These are phyloP conservation scores for Thalassiosira sp. DNA, from an alignment of 352 stramenopile species.

Conservation along the genomic window DNA sequence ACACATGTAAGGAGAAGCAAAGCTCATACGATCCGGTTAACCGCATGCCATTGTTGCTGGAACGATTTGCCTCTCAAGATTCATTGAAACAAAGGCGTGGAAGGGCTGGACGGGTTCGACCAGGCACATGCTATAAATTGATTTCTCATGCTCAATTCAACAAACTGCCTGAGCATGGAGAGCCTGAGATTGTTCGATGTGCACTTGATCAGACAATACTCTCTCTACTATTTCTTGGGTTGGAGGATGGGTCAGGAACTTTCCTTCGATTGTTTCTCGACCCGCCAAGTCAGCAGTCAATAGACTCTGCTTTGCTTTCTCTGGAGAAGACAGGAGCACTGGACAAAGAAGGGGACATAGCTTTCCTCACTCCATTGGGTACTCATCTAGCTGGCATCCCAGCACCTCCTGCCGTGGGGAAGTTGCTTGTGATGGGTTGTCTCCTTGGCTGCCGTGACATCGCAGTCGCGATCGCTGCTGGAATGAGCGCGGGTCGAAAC, in stretches of 20 bases:
- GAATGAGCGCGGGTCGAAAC: constrained; percentile 65
- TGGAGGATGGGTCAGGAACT: constrained; percentile 65
- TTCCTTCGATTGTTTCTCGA: constrained; percentile 73
- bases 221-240: constrained; percentile 75
- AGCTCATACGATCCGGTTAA: constrained; percentile 85
- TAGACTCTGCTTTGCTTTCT: constrained; percentile 62
- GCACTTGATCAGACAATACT: constrained; percentile 81
- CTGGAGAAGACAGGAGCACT: constrained; percentile 68
- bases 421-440: constrained; percentile 83
- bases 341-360: constrained; percentile 15
- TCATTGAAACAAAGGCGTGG: constrained; percentile 75
- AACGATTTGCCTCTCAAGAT: constrained; percentile 76
- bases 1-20: constrained; percentile 88
- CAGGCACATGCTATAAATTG: constrained; percentile 79
- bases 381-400: constrained; percentile 79
- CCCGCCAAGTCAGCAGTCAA: constrained; percentile 58
- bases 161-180: constrained; percentile 64
- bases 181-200: constrained; percentile 75
- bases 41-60: constrained; percentile 79
- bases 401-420: constrained; percentile 73
- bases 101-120: constrained; percentile 69
- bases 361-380: constrained; percentile 68
- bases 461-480: constrained; percentile 75
- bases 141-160: constrained; percentile 63
- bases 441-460: constrained; percentile 87